Percentiles rank a stretch among this genome's conserved stretches.
These are phyloP conservation scores for Halteria grandinella DNA, from an alignment of 73 alveolate genomes.

Conservation along the genomic window DNA sequence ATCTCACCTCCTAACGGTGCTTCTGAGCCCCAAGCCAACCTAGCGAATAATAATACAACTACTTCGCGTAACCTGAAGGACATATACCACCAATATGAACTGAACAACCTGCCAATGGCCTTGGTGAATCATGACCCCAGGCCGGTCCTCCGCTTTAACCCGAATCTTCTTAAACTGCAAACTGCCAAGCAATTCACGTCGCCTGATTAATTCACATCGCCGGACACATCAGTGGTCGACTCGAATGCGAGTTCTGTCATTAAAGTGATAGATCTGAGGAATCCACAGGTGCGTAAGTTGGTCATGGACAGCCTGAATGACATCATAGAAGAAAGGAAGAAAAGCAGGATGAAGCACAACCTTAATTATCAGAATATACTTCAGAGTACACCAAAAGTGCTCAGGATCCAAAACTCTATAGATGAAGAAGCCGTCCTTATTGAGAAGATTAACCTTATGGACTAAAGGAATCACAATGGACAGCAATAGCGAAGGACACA, in stretches of 20 bases:
- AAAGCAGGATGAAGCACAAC: background rate
- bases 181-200: background rate
- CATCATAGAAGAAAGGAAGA: background rate
- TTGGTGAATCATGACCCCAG: too few relatives aligned
- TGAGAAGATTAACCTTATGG: too few relatives aligned
- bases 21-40: too few relatives aligned
- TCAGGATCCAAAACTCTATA: slow-evolving; percentile 13
- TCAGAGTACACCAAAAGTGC: background rate
- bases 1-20: too few relatives aligned
- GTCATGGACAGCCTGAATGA: slow-evolving; percentile 40
- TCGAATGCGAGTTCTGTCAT: background rate
- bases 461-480: too few relatives aligned
- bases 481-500: too few relatives aligned
- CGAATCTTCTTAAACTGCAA: background rate
- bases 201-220: background rate
- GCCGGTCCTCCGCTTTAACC: too few relatives aligned
- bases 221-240: background rate
- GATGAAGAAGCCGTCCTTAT: slow-evolving; percentile 18
- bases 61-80: too few relatives aligned
- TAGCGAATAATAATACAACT: too few relatives aligned
- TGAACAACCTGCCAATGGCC: too few relatives aligned
- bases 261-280: slow-evolving; percentile 20
- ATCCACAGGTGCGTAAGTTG: slow-evolving; percentile 1
- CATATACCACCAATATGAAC: too few relatives aligned
- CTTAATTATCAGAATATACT: slow-evolving; percentile 5